Percentiles rank a stretch among this genome's conserved stretches.
Conservation (phyloP, 305 asterid genomes). For the Fraxinus xanthoxyloides region DNA sequence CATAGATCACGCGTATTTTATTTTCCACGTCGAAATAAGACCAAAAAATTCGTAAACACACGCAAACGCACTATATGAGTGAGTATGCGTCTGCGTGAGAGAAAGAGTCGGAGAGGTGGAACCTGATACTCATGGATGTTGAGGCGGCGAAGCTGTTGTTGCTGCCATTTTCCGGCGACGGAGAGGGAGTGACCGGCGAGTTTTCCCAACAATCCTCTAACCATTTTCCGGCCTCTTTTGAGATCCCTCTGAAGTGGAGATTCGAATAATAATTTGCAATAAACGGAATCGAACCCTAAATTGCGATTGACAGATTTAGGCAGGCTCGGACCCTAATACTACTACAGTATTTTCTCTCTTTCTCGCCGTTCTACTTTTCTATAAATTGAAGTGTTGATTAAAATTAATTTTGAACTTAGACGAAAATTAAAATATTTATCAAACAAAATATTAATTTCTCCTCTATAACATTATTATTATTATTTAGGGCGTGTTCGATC, state of each 20-base stretch:
- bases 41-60: not conserved
- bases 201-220: slow-evolving; percentile 72
- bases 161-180: slow-evolving; percentile 96
- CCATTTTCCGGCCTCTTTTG: slow-evolving; percentile 40
- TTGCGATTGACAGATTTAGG: slow-evolving; percentile 4
- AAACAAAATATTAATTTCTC: not conserved
- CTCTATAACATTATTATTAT: not conserved
- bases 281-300: slow-evolving; percentile 24
- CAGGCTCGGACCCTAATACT: slow-evolving; percentile 1
- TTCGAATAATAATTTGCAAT: not conserved
- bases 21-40: not conserved
- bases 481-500: too few species aligned
- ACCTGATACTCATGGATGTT: slow-evolving; percentile 98
- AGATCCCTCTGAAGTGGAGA: slow-evolving; percentile 24
- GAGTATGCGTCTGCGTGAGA: not conserved
- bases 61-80: not conserved
- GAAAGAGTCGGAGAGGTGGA: not conserved
- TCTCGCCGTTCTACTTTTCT: slow-evolving; percentile 5
- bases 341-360: not conserved
- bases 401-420: too few species aligned
- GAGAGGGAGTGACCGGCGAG: slow-evolving; percentile 73
- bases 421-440: too few species aligned
- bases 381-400: too few species aligned
- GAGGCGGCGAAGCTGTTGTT: slow-evolving; percentile 98
- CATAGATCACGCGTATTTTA: slow-evolving; percentile 19